These are phyloP conservation scores for Aspergillus thermomutatus DNA, from an alignment of 2,329 filamentous ascomycete species.

Conservation along the genomic window DNA sequence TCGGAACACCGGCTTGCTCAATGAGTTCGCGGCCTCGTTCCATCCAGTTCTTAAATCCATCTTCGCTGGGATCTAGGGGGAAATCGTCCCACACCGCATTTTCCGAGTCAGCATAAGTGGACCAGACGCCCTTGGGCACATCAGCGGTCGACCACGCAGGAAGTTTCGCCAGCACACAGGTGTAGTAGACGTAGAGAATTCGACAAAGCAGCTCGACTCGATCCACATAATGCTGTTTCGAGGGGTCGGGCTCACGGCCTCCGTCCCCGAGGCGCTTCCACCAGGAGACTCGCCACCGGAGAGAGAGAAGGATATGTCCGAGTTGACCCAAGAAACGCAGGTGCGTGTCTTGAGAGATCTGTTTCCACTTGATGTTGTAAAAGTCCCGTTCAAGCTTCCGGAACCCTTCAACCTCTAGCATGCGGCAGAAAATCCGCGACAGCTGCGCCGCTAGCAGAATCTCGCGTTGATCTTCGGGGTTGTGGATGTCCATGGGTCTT, in stretches of 20 bases:
- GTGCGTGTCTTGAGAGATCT: conserved; percentile 41
- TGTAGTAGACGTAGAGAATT: conserved; percentile 48
- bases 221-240: conserved; percentile 38
- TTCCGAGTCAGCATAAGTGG: conserved; percentile 41
- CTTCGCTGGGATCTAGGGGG: conserved; percentile 35
- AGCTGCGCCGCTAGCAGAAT: conserved; percentile 44
- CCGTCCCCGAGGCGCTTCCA: conserved; percentile 43
- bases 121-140: conserved; percentile 39
- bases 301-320: conserved; percentile 39
- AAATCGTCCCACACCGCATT: conserved; percentile 43
- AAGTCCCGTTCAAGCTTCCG: conserved; percentile 42
- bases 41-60: conserved; percentile 43
- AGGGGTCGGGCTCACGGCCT: conserved; percentile 32
- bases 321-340: conserved; percentile 39
- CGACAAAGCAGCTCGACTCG: conserved; percentile 41
- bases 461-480: conserved; percentile 34
- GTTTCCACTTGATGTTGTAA: conserved; percentile 46
- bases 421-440: conserved; percentile 45
- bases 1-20: conserved; percentile 37
- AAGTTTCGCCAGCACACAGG: conserved; percentile 40
- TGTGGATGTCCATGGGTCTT: conserved; percentile 39
- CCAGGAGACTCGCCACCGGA: conserved; percentile 46
- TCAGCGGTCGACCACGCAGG: conserved; percentile 37
- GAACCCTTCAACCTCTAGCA: conserved; percentile 47
- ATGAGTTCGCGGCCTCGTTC: conserved; percentile 38